phyloP scores from a whole-genome alignment of 768 basidiomycete genomes.

The Mrakia gelida region DNA sequence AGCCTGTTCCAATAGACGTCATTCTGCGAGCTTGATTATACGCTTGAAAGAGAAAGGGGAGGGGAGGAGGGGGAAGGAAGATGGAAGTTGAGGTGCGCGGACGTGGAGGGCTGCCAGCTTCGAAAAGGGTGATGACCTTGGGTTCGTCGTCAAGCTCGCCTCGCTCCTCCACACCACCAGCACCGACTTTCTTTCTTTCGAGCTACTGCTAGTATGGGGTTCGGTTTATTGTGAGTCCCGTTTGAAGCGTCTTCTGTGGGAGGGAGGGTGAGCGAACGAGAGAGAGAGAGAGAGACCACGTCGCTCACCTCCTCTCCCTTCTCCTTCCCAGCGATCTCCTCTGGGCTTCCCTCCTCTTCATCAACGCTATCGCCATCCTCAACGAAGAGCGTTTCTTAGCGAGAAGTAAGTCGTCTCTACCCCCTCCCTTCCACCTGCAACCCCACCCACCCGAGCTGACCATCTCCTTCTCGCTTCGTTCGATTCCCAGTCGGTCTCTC shows the following conservation, averaged over 20 bases:
- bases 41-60: not conserved
- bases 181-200: not conserved
- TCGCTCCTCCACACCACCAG: not conserved
- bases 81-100: not conserved
- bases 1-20: conserved; percentile 99
- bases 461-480: conserved; percentile 28
- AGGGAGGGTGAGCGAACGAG: no score
- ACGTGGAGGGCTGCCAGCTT: conserved; percentile 28
- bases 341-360: conserved; percentile 78
- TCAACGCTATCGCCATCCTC: conserved; percentile 91
- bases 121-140: not conserved
- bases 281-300: not conserved
- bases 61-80: not conserved
- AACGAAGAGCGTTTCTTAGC: conserved; percentile 96
- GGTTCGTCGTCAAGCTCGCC: not conserved
- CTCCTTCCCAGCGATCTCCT: conserved; percentile 49
- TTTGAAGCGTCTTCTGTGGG: no score
- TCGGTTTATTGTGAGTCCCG: not conserved
- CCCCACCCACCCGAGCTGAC: conserved; percentile 17
- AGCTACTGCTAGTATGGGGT: conserved; percentile 7
- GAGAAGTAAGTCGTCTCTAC: conserved; percentile 59
- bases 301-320: not conserved
- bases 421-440: not conserved
- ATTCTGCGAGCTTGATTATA: conserved; percentile 49
- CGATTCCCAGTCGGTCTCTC: conserved; percentile 76